phyloP scores from a whole-genome alignment of 306 rosid genomes.

The Arachis hypogaea region DNA sequence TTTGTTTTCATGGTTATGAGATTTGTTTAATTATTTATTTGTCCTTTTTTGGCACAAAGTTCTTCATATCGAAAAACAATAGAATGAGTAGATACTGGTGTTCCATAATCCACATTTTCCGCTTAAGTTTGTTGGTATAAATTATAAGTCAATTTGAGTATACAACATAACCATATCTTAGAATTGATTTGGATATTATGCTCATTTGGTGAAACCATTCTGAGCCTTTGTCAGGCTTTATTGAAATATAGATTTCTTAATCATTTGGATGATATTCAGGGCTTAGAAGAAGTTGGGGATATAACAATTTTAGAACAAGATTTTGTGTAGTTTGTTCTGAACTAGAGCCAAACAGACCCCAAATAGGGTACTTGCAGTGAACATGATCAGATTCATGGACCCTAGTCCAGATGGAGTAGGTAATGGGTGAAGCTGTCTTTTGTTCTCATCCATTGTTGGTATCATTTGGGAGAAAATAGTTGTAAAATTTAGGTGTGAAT shows the following conservation, averaged over 20 bases:
- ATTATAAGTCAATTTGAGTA: neutral
- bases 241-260: neutral
- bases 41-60: neutral
- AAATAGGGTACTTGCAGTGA: neutral
- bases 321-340: neutral
- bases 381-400: neutral
- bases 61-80: neutral
- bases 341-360: neutral
- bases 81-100: neutral
- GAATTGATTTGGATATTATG: neutral
- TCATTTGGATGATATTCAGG: neutral
- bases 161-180: neutral
- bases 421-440: neutral
- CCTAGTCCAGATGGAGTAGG: neutral
- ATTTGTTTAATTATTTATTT: neutral
- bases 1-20: neutral
- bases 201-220: neutral
- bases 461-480: constrained; percentile 9
- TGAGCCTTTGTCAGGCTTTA: neutral
- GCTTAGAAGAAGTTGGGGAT: neutral
- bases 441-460: neutral
- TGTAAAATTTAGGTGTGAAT: constrained; percentile 7
- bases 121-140: neutral
- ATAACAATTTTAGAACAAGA: neutral
- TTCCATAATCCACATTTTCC: neutral